These are phyloP conservation scores for Syzygium syzygioides DNA, from an alignment of 441 rosid genomes.

Conservation along the genomic window DNA sequence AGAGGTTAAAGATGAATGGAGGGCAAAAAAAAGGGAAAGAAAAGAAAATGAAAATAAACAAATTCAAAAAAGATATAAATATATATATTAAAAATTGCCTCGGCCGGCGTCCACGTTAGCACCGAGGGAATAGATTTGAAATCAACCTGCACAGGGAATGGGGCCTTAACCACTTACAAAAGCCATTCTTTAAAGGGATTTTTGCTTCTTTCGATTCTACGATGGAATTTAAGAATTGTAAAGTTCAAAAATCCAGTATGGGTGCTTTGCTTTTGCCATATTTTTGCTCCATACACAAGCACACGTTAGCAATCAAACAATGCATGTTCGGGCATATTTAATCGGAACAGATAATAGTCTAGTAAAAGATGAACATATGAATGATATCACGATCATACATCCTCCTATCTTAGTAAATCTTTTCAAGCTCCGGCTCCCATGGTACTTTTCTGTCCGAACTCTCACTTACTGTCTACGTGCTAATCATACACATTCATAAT, in stretches of 20 bases:
- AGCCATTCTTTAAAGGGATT: not conserved
- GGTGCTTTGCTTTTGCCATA: not conserved
- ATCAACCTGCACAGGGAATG: not conserved
- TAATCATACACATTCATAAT: not conserved
- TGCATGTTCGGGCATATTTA: accelerated
- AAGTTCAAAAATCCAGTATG: not conserved
- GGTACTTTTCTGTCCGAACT: not conserved
- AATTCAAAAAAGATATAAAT: no score
- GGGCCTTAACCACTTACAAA: not conserved
- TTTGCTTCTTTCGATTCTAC: not conserved
- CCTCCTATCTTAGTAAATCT: not conserved
- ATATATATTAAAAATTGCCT: no score
- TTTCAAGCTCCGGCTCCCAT: not conserved
- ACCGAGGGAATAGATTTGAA: not conserved
- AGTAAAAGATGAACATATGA: accelerated
- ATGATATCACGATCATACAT: not conserved
- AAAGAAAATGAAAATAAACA: no score
- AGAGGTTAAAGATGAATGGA: no score
- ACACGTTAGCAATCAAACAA: accelerated
- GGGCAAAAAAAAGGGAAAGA: no score
- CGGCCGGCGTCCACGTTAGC: no score
- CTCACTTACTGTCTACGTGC: not conserved
- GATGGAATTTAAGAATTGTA: not conserved
- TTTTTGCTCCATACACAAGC: not conserved
- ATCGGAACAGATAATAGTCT: accelerated